Base-by-base conservation (phyloP, 1,139 yeast species). In the Sporopachydermia cereana region DNA sequence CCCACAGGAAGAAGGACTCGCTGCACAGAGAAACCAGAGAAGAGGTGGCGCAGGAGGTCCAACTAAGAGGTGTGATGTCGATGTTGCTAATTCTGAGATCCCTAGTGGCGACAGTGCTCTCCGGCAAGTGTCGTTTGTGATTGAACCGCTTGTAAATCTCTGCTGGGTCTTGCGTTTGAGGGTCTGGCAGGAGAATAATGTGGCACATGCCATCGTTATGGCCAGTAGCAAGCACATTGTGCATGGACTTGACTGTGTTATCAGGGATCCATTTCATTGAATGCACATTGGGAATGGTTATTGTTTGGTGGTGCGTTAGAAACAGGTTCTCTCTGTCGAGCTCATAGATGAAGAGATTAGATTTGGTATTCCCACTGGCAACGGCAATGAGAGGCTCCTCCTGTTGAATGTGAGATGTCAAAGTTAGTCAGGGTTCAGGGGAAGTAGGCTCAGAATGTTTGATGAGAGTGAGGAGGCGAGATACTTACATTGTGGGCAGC, bases 111-210 rank as follows among this genome's bases (percentile, higher is more conserved):
- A 47, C 47, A 17, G 54, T 49, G 22, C 27, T 22, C 4, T 53
- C 52, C 3, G 48, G 36, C 31, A 79, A 57, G 54, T 81, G 85
- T 51, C 78, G 77, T 44, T 73, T 64, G 61, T 84, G 95, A 59
- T 83, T 82, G 62, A 80, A 84, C 42, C 91, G 66, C 58, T 80
- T 80, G 51, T 81, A 65, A 18, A 84, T 80, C 57, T 79, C 86
- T 0, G 94, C 94, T 27, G 76, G 71, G 39, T 67, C 71, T 25
- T 67, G 67, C 16, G 64, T 67, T 24, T 60, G 57, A n/a, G 72
- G 60, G 46, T 71, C 74, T 1, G 94, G 93, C n/a, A 84, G 64
- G 16, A 79, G 67, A 2, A 82, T 74, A 47, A 84, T 61, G 59
- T 84, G 84, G 1, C 78, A 82, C 50, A 75, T 67, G 1, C 95